A percentile compares a stretch with the other conserved stretches of the same genome.
Conservation (phyloP, 805 yeast genomes). For the Pichia californica region DNA sequence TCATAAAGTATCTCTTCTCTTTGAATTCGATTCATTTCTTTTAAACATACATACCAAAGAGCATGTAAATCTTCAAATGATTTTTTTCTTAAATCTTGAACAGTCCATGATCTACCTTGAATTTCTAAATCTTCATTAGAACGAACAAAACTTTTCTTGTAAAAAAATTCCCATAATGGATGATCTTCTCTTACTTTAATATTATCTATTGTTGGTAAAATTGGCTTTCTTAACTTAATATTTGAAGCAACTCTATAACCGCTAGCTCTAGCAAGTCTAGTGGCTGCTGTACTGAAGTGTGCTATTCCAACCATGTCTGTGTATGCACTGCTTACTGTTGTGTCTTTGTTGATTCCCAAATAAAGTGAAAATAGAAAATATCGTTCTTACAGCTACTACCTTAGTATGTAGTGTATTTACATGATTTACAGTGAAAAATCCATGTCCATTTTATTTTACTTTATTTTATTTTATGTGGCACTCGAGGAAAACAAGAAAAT, state of each 20-base stretch:
- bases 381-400: no score
- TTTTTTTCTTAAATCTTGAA: conserved; percentile 85
- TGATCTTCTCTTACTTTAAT: conserved; percentile 74
- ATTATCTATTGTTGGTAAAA: conserved; percentile 73
- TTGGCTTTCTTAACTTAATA: conserved; percentile 67
- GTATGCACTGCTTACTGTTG: no score
- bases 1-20: conserved; percentile 64
- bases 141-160: conserved; percentile 56
- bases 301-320: conserved; percentile 10
- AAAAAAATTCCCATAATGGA: conserved; percentile 92
- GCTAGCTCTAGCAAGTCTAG: conserved; percentile 28
- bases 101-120: conserved; percentile 74
- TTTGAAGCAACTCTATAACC: conserved; percentile 36
- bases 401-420: no score
- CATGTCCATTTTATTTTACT: no score
- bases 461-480: no score
- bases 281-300: conserved; percentile 31
- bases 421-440: no score
- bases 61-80: conserved; percentile 87
- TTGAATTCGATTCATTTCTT: conserved; percentile 71
- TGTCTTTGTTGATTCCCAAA: neutral
- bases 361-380: no score
- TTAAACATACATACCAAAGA: conserved; percentile 82
- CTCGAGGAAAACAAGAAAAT: no score
- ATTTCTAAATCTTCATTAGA: conserved; percentile 44